phyloP scores from a whole-genome alignment of 306 rosid genomes.

The Sindora glabra region DNA sequence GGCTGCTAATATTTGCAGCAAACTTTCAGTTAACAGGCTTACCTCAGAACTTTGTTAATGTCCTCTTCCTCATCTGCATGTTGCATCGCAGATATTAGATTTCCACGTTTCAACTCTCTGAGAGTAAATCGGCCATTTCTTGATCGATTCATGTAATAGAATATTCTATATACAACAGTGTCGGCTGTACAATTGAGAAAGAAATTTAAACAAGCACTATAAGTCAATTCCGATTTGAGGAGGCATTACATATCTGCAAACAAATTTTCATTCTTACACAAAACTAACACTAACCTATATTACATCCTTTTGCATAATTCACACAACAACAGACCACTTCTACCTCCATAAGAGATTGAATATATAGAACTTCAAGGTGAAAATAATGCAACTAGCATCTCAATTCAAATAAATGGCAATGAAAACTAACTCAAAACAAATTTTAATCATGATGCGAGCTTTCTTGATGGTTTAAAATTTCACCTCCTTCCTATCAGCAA shows the following conservation, averaged over 20 bases:
- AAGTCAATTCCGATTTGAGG: background rate
- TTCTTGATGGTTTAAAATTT: background rate
- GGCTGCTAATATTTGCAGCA: background rate
- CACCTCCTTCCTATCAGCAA: background rate
- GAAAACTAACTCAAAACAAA: too few species aligned
- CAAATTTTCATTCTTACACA: background rate
- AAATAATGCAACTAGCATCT: background rate
- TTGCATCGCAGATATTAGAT: constrained; percentile 52
- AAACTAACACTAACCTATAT: background rate
- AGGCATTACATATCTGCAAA: background rate
- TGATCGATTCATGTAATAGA: constrained; percentile 52
- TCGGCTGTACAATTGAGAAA: constrained; percentile 41
- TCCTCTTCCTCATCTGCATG: constrained; percentile 64
- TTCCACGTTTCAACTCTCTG: constrained; percentile 54
- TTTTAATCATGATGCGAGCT: background rate
- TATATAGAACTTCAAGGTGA: background rate
- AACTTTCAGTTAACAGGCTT: constrained; percentile 9
- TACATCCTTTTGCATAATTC: background rate
- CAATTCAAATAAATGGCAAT: too few species aligned
- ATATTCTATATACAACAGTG: constrained; percentile 55
- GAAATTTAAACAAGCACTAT: background rate
- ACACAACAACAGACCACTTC: background rate
- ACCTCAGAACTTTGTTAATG: constrained; percentile 58
- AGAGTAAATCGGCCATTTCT: constrained; percentile 54
- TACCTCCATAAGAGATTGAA: too few species aligned